These are phyloP conservation scores for Pyrenochaeta sp. DNA, from an alignment of 2,329 filamentous ascomycete species.

Conservation along the genomic window DNA sequence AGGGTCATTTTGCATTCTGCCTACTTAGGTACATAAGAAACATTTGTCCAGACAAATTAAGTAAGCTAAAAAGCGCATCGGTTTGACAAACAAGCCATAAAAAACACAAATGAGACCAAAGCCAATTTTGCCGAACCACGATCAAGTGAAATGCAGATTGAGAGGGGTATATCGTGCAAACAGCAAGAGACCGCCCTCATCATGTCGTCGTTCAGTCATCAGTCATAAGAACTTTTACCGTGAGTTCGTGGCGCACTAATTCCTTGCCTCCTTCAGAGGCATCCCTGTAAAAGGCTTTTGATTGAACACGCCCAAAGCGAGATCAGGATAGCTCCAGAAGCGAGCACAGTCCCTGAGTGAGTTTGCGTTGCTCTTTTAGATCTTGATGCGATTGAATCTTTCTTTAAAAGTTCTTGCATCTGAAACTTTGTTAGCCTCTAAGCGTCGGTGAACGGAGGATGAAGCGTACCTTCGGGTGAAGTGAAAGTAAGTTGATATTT, in stretches of 20 bases:
- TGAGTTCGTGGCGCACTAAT: slow-evolving; percentile 13
- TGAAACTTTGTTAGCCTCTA: slow-evolving; percentile 12
- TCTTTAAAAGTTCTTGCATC: slow-evolving; percentile 41
- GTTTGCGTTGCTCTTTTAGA: slow-evolving; percentile 17
- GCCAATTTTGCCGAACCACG: slow-evolving; percentile 19
- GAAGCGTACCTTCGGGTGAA: slow-evolving; percentile 35
- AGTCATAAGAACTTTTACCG: slow-evolving; percentile 29
- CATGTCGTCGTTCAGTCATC: slow-evolving; percentile 31
- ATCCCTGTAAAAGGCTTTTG: too few species aligned
- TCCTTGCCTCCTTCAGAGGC: too few species aligned
- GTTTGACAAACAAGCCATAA: not conserved
- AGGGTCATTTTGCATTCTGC: too few species aligned
- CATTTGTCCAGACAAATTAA: slow-evolving; percentile 1
- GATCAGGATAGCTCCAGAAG: too few species aligned
- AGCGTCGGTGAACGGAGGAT: not conserved
- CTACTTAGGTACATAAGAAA: not conserved
- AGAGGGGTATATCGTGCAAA: slow-evolving; percentile 46
- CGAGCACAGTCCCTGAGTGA: too few species aligned
- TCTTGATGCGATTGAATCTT: slow-evolving; percentile 39
- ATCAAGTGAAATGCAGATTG: slow-evolving; percentile 11
- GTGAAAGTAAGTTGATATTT: slow-evolving; percentile 46
- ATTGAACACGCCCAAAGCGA: too few species aligned
- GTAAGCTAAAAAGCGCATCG: not conserved
- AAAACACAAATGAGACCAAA: too few species aligned
- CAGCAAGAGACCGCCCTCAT: slow-evolving; percentile 35